These are phyloP conservation scores for Mycosarcoma mackinlayi DNA, from an alignment of 1,284 basidiomycete species.

Conservation along the genomic window DNA sequence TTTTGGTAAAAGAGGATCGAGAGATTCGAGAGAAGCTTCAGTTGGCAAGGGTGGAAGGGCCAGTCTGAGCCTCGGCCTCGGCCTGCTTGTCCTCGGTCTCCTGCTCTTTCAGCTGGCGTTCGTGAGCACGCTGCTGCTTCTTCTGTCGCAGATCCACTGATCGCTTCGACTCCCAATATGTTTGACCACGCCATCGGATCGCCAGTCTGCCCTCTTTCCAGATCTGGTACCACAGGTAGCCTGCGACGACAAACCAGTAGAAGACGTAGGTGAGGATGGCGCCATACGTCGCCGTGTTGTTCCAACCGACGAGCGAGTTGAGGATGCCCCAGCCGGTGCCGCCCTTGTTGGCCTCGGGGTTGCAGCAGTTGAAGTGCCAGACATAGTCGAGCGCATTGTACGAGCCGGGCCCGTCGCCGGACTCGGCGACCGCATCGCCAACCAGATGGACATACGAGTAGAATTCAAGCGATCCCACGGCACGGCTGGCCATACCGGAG, in stretches of 20 bases:
- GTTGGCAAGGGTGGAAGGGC: neutral
- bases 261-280: conserved; percentile 55
- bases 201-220: conserved; percentile 51
- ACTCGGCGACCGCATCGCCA: conserved; percentile 61
- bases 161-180: conserved; percentile 36
- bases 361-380: conserved; percentile 79
- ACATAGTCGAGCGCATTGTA: conserved; percentile 60
- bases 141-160: conserved; percentile 14
- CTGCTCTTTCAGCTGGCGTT: conserved; percentile 6
- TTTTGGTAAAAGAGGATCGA: too few species aligned
- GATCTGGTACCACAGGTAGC: conserved; percentile 50
- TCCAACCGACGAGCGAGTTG: conserved; percentile 65
- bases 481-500: conserved; percentile 60
- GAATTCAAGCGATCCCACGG: conserved; percentile 63
- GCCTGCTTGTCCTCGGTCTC: conserved; percentile 12
- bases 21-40: too few species aligned
- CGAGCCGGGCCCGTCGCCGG: conserved; percentile 56
- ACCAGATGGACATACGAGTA: conserved; percentile 59
- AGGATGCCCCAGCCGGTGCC: conserved; percentile 62
- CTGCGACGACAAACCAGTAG: conserved; percentile 59
- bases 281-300: conserved; percentile 62
- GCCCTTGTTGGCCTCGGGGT: conserved; percentile 73
- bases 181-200: conserved; percentile 16
- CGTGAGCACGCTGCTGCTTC: conserved; percentile 6
- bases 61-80: conserved; percentile 8